Conservation (phyloP, 2,329 filamentous ascomycete genomes). For the Alternaria metachromatica region DNA sequence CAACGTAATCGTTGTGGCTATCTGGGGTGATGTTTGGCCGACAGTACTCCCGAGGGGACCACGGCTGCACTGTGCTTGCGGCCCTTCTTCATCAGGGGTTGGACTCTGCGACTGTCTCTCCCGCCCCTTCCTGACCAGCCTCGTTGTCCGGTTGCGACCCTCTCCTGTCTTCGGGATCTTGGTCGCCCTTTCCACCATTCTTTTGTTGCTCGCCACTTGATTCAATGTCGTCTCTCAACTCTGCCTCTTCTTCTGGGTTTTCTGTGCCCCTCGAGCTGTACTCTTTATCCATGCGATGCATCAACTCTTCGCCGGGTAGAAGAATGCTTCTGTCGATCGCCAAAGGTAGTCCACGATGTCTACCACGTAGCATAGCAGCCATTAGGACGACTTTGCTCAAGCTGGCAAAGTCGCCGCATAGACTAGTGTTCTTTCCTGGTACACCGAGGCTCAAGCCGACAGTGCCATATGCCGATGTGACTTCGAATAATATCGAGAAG, state of each 20-base stretch:
- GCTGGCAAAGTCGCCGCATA: conserved; percentile 61
- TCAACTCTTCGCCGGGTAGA: conserved; percentile 41
- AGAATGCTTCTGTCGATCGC: conserved; percentile 43
- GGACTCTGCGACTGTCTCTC: background rate
- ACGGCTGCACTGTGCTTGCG: background rate
- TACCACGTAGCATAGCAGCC: conserved; percentile 59
- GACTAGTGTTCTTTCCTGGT: conserved; percentile 61
- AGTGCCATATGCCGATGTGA: conserved; percentile 65
- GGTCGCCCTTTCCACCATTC: conserved; percentile 15
- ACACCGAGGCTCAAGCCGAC: conserved; percentile 67
- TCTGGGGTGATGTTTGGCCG: background rate
- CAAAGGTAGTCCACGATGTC: conserved; percentile 39
- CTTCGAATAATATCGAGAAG: conserved; percentile 59
- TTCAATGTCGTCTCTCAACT: conserved; percentile 23
- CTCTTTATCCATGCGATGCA: conserved; percentile 43
- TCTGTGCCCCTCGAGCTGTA: conserved; percentile 28
- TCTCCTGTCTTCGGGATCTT: conserved; percentile 18
- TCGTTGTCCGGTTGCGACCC: conserved; percentile 1
- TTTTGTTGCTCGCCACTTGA: conserved; percentile 16
- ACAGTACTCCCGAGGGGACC: conserved; percentile 2
- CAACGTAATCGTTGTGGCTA: background rate
- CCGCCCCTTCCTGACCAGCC: background rate
- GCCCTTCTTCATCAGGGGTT: conserved; percentile 6
- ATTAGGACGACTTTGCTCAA: conserved; percentile 66
- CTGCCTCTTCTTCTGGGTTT: conserved; percentile 18